Evolutionary conservation across 2,329 filamentous ascomycete genomes (phyloP), one percentile per base, ranked within the genome.

Genomic region (Arthrobotrys pseudoclavata): DNA sequence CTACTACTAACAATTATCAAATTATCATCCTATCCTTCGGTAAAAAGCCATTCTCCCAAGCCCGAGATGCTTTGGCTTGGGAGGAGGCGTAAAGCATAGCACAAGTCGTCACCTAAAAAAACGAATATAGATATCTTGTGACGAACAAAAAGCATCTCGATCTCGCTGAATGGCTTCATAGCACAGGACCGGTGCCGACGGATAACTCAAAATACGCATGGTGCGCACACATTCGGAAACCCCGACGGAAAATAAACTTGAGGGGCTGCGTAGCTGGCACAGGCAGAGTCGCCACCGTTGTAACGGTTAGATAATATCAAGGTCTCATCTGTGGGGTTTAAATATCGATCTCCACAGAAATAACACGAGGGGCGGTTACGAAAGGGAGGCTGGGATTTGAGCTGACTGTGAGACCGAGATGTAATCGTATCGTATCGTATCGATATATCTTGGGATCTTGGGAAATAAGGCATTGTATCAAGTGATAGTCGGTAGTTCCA

Each of bases 241-340:
- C 55, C 55, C 55, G 55, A 60, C 20, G 55, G 34, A 60, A 42
- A 60, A 37, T 37, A 57, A 57, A 37, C 13, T 20, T 1, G 34
- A 22, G 26, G 10, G 26, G 26, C 50, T 18, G n/a, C 9, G 4
- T 22, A 18, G n/a, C n/a, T n/a, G n/a, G n/a, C 3, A 9, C 7
- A 40, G 37, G 37, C 12, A 20, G 15, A n/a, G 7, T 60, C 13
- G 55, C 55, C 55, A 60, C 55, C 18, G 52, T 57, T 57, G 52
- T 57, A 57, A 57, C 26, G 29, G 52, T 60, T 60, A 60, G 55
- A 34, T 60, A 60, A 60, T 60, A 9, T 60, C n/a, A 42, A 42
- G 18, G 1, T 26, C 20, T 60, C 20, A 42, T 42, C n/a, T 42
- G 34, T 60, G 31, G 55, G 55, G 34, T 24, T n/a, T 15, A 37